phyloP scores from a whole-genome alignment of 306 rosid species.

The Cucurbita moschata region DNA sequence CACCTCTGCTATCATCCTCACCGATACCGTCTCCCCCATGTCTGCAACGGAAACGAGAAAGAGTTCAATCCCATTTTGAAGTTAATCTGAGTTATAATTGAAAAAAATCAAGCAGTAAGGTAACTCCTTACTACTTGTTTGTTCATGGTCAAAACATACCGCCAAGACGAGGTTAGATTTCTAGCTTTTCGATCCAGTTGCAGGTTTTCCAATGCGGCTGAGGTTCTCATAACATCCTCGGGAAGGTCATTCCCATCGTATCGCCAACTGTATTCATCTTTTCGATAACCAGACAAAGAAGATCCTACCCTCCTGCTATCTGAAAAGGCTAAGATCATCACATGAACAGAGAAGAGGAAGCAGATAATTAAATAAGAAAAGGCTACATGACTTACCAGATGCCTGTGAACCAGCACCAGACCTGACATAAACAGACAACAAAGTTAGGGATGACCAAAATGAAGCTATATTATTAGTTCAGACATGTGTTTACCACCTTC shows the following conservation, averaged over 20 bases:
- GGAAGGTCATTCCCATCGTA: constrained; percentile 75
- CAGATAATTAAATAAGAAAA: constrained; percentile 11
- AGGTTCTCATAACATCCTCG: constrained; percentile 72
- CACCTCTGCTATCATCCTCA: constrained; percentile 69
- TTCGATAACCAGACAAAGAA: constrained; percentile 63
- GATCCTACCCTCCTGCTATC: constrained; percentile 97
- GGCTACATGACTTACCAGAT: constrained; percentile 55
- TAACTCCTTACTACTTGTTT: neutral
- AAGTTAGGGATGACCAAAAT: neutral
- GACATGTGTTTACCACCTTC: constrained; percentile 70
- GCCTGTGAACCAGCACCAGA: constrained; percentile 66
- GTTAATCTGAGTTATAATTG: too few relatives aligned
- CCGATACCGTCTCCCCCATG: constrained; percentile 64
- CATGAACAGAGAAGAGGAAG: constrained; percentile 18
- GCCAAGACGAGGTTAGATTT: constrained; percentile 94
- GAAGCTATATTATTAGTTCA: constrained; percentile 2
- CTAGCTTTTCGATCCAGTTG: constrained; percentile 95
- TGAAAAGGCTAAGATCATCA: constrained; percentile 42
- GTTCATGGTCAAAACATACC: constrained; percentile 38
- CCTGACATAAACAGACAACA: constrained; percentile 30
- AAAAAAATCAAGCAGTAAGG: too few relatives aligned
- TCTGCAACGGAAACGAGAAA: constrained; percentile 21
- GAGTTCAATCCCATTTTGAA: too few relatives aligned
- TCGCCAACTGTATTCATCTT: constrained; percentile 93
- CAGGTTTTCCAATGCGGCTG: constrained; percentile 82